phyloP scores from a whole-genome alignment of 2,329 filamentous ascomycete species.

The Fusarium guadeloupense region DNA sequence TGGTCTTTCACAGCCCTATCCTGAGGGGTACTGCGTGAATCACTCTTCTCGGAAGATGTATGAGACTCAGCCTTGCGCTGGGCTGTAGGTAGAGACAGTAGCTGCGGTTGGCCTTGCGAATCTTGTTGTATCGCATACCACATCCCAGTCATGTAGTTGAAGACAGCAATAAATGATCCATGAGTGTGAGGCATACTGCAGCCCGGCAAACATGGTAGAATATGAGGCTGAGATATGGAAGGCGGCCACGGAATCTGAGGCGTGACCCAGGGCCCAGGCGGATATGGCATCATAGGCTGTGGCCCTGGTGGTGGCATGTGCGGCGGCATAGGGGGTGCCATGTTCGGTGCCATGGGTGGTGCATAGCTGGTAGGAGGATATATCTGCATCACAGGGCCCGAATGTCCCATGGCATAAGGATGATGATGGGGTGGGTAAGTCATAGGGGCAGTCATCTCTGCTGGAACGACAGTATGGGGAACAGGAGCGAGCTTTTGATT shows the following conservation, averaged over 20 bases:
- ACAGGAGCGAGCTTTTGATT: not conserved
- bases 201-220: not conserved
- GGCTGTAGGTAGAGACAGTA: not conserved
- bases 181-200: not conserved
- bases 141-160: not conserved
- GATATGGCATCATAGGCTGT: conserved; percentile 5
- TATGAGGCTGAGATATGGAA: not conserved
- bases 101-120: not conserved
- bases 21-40: not conserved
- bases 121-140: not conserved
- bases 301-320: too few relatives aligned
- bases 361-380: conserved; percentile 3
- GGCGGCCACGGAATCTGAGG: not conserved
- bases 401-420: not conserved
- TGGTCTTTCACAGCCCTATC: not conserved
- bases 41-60: not conserved
- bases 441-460: not conserved
- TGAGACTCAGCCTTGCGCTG: not conserved
- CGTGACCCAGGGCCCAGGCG: conserved; percentile 17
- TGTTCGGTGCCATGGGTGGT: not conserved
- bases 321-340: not conserved
- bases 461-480: not conserved
- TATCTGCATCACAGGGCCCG: not conserved
- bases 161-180: not conserved
- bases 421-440: not conserved